A percentile compares a stretch with the other conserved stretches of the same genome.
Conservation (phyloP, 78 protist species). For the Dictyostelium firmibasis region DNA sequence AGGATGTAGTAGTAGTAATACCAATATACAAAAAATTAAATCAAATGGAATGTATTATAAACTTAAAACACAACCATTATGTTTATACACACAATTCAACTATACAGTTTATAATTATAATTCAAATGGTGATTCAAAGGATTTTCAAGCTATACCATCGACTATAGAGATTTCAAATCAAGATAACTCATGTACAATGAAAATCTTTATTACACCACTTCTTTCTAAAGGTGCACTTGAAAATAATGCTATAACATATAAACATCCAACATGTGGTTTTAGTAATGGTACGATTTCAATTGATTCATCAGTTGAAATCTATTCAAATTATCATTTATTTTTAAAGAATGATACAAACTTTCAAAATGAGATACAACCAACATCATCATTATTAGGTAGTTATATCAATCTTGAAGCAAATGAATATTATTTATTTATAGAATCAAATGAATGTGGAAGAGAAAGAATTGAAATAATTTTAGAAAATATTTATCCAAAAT, state of each 20-base stretch:
- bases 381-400: too few species aligned
- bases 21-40: not conserved
- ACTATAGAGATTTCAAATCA: not conserved
- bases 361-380: not conserved
- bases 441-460: not conserved
- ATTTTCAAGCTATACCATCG: not conserved
- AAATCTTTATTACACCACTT: not conserved
- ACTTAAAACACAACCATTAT: not conserved
- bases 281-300: not conserved
- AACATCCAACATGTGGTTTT: not conserved
- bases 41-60: not conserved
- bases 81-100: not conserved
- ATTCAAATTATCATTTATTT: not conserved
- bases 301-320: not conserved
- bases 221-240: not conserved
- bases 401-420: not conserved
- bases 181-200: not conserved
- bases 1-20: not conserved
- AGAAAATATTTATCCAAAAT: not conserved
- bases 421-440: not conserved
- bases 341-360: not conserved
- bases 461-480: not conserved
- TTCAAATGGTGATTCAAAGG: not conserved
- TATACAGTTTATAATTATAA: not conserved
- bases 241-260: not conserved